Percentiles rank a stretch among this genome's conserved stretches.
Conservation (phyloP, 129 eudicot species). For the sunflower (Helianthus annuus) region DNA sequence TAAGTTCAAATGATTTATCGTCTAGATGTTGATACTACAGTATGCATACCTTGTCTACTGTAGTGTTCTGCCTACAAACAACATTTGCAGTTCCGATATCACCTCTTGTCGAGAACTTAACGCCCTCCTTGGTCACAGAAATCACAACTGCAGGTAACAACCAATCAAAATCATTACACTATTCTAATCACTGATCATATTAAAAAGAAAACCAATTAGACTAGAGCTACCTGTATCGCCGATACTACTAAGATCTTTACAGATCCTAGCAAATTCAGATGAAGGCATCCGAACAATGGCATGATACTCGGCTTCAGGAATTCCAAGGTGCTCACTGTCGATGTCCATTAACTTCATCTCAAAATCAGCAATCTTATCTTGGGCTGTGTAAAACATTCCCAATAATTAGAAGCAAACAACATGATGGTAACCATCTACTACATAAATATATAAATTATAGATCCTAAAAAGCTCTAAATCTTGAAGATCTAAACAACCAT, state of each 20-base stretch:
- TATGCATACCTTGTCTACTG: slow-evolving; percentile 79
- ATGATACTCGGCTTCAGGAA: slow-evolving; percentile 89
- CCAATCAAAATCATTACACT: neutral
- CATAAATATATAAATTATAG: neutral
- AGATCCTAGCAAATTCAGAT: slow-evolving; percentile 85
- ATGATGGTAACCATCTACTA: neutral
- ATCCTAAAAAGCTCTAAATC: neutral
- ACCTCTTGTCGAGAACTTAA: slow-evolving; percentile 87
- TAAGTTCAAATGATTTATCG: neutral
- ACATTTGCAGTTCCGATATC: slow-evolving; percentile 94
- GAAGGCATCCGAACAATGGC: slow-evolving; percentile 97
- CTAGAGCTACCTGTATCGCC: slow-evolving; percentile 79
- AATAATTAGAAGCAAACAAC: neutral
- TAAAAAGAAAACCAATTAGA: slow-evolving; percentile 1
- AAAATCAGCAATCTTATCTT: slow-evolving; percentile 91
- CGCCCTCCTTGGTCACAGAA: slow-evolving; percentile 95
- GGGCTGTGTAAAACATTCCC: slow-evolving; percentile 47
- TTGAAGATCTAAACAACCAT: neutral
- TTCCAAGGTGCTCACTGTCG: slow-evolving; percentile 94
- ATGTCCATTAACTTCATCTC: slow-evolving; percentile 98
- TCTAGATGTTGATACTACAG: neutral
- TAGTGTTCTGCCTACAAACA: slow-evolving; percentile 82
- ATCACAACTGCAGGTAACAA: slow-evolving; percentile 69
- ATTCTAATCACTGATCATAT: neutral
- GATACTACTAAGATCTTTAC: slow-evolving; percentile 91